phyloP scores from a whole-genome alignment of 805 yeast genomes.

The Wickerhamomyces queroliae region DNA sequence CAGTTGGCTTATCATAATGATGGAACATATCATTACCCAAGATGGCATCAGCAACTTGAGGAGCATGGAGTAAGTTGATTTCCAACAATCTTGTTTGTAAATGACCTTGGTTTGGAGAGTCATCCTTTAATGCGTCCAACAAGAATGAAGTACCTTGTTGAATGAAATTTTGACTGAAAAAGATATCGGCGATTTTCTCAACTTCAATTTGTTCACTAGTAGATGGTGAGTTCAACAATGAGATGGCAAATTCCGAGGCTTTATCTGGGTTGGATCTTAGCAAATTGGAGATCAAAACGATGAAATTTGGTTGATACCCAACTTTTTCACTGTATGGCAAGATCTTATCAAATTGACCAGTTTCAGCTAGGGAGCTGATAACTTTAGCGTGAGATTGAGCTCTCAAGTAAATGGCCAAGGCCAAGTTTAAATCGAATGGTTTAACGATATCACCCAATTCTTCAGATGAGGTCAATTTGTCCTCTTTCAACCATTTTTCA shows the following conservation, averaged over 20 bases:
- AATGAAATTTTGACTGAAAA: slow-evolving; percentile 87
- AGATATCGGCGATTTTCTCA: slow-evolving; percentile 87
- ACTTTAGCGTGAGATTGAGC: slow-evolving; percentile 84
- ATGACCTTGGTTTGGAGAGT: slow-evolving; percentile 91
- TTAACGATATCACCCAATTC: slow-evolving; percentile 95
- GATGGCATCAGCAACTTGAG: slow-evolving; percentile 99
- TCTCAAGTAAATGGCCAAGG: slow-evolving; percentile 85
- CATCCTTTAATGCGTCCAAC: slow-evolving; percentile 90
- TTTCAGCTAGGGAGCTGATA: slow-evolving; percentile 85
- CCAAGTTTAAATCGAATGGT: slow-evolving; percentile 77
- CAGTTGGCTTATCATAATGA: slow-evolving; percentile 89
- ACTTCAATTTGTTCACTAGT: slow-evolving; percentile 59
- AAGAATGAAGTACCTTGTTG: slow-evolving; percentile 98
- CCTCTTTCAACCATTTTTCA: slow-evolving; percentile 96
- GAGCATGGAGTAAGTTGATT: slow-evolving; percentile 90
- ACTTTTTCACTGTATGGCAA: slow-evolving; percentile 90
- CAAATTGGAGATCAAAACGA: slow-evolving; percentile 83
- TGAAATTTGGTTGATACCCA: slow-evolving; percentile 82
- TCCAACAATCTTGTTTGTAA: slow-evolving; percentile 92
- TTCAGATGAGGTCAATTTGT: slow-evolving; percentile 91
- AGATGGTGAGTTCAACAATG: slow-evolving; percentile 63
- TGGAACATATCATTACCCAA: slow-evolving; percentile 93
- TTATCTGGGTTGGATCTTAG: slow-evolving; percentile 94
- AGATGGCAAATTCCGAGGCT: slow-evolving; percentile 95
- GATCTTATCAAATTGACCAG: slow-evolving; percentile 95